Evolutionary conservation across 2,329 filamentous ascomycete species (phyloP).

Genomic region (Bipolaris oryzae): DNA sequence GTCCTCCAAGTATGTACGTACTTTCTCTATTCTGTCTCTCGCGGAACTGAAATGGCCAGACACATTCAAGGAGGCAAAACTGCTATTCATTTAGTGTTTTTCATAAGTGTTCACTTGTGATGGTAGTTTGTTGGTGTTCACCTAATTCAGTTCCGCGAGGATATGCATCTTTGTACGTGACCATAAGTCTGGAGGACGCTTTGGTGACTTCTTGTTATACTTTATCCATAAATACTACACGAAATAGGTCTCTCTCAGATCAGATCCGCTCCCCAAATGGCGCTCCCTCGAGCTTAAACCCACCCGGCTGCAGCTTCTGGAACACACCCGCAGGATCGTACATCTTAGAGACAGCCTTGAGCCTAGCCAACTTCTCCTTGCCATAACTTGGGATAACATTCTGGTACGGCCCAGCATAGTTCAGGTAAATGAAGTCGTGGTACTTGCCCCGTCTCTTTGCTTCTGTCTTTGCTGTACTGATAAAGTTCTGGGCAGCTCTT

Average conservation of each 20-base stretch:
- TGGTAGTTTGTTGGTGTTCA: too few species aligned
- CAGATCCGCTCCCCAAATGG: conserved; percentile 12
- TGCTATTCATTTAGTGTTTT: too few species aligned
- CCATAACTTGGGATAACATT: conserved; percentile 53
- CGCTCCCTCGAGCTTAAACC: conserved; percentile 28
- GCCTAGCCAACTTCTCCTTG: conserved; percentile 36
- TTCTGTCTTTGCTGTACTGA: conserved; percentile 24
- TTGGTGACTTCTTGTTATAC: background rate
- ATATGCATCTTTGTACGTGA: background rate
- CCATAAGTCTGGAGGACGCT: background rate
- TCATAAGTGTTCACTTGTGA: too few species aligned
- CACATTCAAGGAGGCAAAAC: too few species aligned
- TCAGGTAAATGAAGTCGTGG: conserved; percentile 48
- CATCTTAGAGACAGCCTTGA: conserved; percentile 26
- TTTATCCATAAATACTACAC: too few species aligned
- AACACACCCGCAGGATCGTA: conserved; percentile 31
- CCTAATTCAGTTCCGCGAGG: too few species aligned
- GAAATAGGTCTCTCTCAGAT: background rate
- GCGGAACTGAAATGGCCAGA: too few species aligned
- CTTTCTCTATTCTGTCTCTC: too few species aligned
- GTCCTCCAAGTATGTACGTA: too few species aligned
- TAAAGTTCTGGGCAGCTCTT: conserved; percentile 23
- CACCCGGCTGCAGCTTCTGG: conserved; percentile 28
- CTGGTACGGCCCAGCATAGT: conserved; percentile 54
- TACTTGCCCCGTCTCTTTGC: conserved; percentile 20